Evolutionary conservation across 805 yeast species (phyloP), one percentile per base, ranked within the genome.

Genomic region (Tetrapisispora arboricola): DNA sequence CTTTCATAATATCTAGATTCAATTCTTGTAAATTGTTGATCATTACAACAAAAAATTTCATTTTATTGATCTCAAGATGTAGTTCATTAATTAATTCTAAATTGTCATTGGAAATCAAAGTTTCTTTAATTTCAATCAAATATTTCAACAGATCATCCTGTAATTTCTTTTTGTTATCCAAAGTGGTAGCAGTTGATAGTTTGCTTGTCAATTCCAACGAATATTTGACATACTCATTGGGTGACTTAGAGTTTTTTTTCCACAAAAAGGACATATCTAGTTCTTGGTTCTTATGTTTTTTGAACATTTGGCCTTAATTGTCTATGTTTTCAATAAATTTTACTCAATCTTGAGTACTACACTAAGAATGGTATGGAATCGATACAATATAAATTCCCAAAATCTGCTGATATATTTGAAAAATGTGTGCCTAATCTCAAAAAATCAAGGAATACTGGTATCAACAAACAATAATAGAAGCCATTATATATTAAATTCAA

Each of bases 1-100:
- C 92, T 53, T 90, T 87, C 42, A 96, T 70, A 34, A 94, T 77
- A 57, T 92, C 97, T 62, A 92, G 88, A 47, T 86, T 96, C 42
- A 92, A 70, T 26, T 70, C 68, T n/a, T 65, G 65, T 42, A 92
- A 65, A 52, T 78, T 73, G 16, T 65, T 57, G 12, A 85, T 67
- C 45, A 92, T 63, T 18, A 70, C 68, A 47, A 72, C 73, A 26
- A 92, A 71, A 43, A 83, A 66, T 57, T 87, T 94, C 1, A 82
- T 68, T 8, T 73, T 61, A 54, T 83, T 84, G 2, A 86, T 77
- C 49, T 88, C 96, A 50, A 78, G 84, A 9, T 94, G 85, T 39
- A 92, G 65, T 27, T 69, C 76, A 12, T 84, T 78, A 27, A 85
- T 75, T 43, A 75, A 84, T 49, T 86, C 95, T 1, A 85, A 79